Evolutionary conservation across 2,329 filamentous ascomycete species (phyloP).

Genomic region (Pseudocercospora crystallina): DNA sequence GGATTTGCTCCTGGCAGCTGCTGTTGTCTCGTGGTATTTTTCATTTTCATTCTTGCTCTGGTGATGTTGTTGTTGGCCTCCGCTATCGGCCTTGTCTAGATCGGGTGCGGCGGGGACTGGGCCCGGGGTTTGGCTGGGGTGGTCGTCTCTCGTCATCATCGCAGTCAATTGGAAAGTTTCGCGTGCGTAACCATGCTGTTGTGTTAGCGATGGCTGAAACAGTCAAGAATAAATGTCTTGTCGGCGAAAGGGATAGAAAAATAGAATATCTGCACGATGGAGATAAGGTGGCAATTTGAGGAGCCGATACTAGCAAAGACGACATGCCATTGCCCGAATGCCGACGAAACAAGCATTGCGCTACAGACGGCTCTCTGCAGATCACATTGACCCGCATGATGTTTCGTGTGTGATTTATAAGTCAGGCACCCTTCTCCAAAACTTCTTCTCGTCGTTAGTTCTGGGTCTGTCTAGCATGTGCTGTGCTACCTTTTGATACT

Average conservation of each 20-base stretch:
- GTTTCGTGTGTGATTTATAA: too few species aligned
- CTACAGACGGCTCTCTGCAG: too few species aligned
- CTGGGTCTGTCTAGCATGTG: too few species aligned
- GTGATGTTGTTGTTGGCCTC: background rate
- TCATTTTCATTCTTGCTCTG: background rate
- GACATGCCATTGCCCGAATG: too few species aligned
- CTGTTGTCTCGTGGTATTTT: background rate
- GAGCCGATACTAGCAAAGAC: background rate
- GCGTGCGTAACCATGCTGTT: too few species aligned
- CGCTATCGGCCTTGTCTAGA: background rate
- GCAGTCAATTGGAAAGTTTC: background rate
- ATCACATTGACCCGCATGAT: too few species aligned
- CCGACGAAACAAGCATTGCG: too few species aligned
- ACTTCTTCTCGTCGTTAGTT: too few species aligned
- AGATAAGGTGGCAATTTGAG: conserved; percentile 1
- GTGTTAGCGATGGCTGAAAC: background rate
- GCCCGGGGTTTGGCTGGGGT: background rate
- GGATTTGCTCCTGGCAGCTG: background rate
- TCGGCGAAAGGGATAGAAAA: background rate
- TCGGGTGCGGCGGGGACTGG: background rate
- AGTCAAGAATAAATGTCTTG: background rate
- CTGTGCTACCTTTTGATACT: too few species aligned
- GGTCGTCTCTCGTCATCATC: background rate
- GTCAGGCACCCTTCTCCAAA: too few species aligned
- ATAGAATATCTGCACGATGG: background rate